Evolutionary conservation across 108 stramenopile genomes (phyloP).

Genomic region (Cyclotella sp.): DNA sequence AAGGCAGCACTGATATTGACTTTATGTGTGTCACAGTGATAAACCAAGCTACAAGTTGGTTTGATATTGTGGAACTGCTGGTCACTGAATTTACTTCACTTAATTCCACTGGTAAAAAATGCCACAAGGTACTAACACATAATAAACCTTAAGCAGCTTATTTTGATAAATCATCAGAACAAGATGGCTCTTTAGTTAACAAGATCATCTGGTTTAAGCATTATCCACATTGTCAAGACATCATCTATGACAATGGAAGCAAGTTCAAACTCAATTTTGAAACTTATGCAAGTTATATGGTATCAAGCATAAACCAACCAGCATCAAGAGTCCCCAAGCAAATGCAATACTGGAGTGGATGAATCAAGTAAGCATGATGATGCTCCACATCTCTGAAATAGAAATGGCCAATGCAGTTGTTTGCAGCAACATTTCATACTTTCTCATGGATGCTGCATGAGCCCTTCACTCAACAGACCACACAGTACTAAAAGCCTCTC

Average conservation of each 20-base stretch:
- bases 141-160: not conserved
- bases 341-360: not conserved
- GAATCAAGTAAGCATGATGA: not conserved
- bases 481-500: slow-evolving; percentile 21
- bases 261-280: slow-evolving; percentile 35
- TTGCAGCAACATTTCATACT: not conserved
- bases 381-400: not conserved
- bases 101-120: too few species aligned
- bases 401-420: not conserved
- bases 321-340: not conserved
- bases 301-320: slow-evolving; percentile 11
- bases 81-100: too few species aligned
- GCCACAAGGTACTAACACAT: not conserved
- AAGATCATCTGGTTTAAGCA: slow-evolving; percentile 41
- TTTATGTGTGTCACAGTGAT: too few species aligned
- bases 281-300: slow-evolving; percentile 17
- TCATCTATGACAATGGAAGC: slow-evolving; percentile 46
- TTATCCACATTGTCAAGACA: slow-evolving; percentile 40
- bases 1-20: too few species aligned
- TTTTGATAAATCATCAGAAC: slow-evolving; percentile 18
- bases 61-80: too few species aligned
- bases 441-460: slow-evolving; percentile 34
- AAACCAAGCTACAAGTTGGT: too few species aligned
- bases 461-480: slow-evolving; percentile 34
- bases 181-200: slow-evolving; percentile 15